Evolutionary conservation across 495 filamentous ascomycete species (phyloP).

Genomic region (Aspergillus wentii): DNA sequence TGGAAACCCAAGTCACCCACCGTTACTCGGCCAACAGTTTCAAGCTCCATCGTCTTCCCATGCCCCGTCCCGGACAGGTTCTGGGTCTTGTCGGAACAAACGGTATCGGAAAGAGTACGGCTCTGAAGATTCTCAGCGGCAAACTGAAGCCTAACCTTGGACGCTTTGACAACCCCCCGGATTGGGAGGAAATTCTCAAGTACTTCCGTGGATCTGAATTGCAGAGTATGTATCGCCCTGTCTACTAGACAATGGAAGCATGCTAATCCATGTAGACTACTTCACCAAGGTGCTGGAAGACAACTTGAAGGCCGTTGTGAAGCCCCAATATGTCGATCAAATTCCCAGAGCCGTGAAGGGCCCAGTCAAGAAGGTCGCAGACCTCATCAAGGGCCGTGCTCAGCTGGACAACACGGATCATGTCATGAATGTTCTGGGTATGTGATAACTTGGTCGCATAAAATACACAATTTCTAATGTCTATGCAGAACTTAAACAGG

Average conservation of each 20-base stretch:
- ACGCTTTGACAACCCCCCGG: slow-evolving; percentile 89
- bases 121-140: slow-evolving; percentile 94
- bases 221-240: slow-evolving; percentile 62
- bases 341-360: slow-evolving; percentile 87
- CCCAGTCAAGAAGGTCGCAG: slow-evolving; percentile 67
- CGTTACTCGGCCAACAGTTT: slow-evolving; percentile 99
- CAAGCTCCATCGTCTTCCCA: slow-evolving; percentile 95
- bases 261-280: slow-evolving; percentile 61
- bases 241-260: background rate
- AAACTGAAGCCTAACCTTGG: slow-evolving; percentile 98
- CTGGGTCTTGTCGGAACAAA: slow-evolving; percentile 96
- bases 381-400: slow-evolving; percentile 65
- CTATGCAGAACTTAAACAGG: slow-evolving; percentile 69
- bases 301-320: slow-evolving; percentile 92
- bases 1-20: slow-evolving; percentile 95
- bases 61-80: slow-evolving; percentile 94
- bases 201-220: slow-evolving; percentile 96
- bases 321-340: slow-evolving; percentile 99
- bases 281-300: slow-evolving; percentile 98
- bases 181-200: slow-evolving; percentile 98
- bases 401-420: slow-evolving; percentile 79
- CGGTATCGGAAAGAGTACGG: slow-evolving; percentile 99
- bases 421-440: slow-evolving; percentile 78
- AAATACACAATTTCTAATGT: slow-evolving; percentile 16
- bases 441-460: slow-evolving; percentile 3